Evolutionary conservation across 1,139 yeast genomes (phyloP), one percentile per base, ranked within the genome.

Genomic region (Suhomyces choctaworum): DNA sequence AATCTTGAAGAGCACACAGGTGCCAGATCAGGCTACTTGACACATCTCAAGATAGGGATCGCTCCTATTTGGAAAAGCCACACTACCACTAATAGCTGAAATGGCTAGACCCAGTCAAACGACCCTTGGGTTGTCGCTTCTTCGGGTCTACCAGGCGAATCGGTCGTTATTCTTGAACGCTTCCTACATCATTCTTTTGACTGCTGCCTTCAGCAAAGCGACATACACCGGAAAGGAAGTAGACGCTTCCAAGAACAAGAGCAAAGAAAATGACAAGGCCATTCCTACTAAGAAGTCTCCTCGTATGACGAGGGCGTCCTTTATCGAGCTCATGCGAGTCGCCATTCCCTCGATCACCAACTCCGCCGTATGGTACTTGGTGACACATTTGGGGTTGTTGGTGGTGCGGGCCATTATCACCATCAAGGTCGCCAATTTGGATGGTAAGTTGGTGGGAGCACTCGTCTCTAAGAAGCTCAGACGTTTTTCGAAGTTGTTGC

Each of bases 391-490:
- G 6, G 58, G 69, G 1, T 66, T 88, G 16, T 66, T 89, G 34
- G 75, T 86, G 3, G 50, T 75, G 4, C 73, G 96, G 46, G 94
- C 96, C 0, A 60, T 82, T 25, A 64, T 90, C 25, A 83, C 96
- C 2, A 71, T 90, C 34, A 80, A 82, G 51, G 94, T 89, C 15
- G 97, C 97, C 4, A 79, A 83, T 12, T 69, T 90, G 42, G 97
- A 90, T 58, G 97, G 97, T 49, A 70, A 73, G 51, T 66, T 90
- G 36, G 96, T 90, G 4, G 89, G 96, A 0, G 80, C 89, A 2
- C 70, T 90, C 45, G 88, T 90, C 22, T 76, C 83, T 27, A 88
- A 84, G 44, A 71, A 74, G 35, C 83, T 89, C 38, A 68, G 69
- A 32, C 71, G 70, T 32, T 90, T 90, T 53, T 64, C 83, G 37